Base-by-base conservation (phyloP, 257 asterid genomes). In the Scutellaria baicalensis region DNA sequence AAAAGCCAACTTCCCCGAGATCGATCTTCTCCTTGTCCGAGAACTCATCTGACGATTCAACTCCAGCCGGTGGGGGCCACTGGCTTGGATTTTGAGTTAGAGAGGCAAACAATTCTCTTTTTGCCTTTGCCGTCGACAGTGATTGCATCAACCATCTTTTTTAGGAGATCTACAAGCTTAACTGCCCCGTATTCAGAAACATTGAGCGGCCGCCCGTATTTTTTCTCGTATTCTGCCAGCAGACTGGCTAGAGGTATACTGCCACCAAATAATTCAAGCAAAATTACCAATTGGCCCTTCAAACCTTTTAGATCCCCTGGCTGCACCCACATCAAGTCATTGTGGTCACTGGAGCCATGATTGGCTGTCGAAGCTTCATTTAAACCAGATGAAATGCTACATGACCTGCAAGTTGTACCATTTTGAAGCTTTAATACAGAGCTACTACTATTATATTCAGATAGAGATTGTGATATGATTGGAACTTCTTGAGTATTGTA, bases 241-340 rank as follows among this genome's bases (percentile, higher is more conserved):
- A 92, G 80, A 21, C 90, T 92, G 27, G 70, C 67, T 48, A 95
- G 82, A 49, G 84, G 86, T 78, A 95, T 56, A 75, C 79, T 66
- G 33, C 99, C 99, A 49, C 96, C 93, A 5, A 80, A 80, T 40
- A 84, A 56, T 68, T 85, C 92, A 33, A 95, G 95, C 82, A 95
- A 74, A 55, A 82, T 89, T 40, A 89, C 89, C 66, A 95, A 40
- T 80, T 92, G 99, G 18, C 81, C 86, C 83, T 82, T 88, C 82
- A 95, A 82, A 59, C 95, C 97, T 62, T 81, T 84, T 44, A 91
- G 35, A 79, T 95, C 95, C 65, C 98, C 97, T 16, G 97, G 97
- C 74, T 86, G 96, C 27, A 89, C 96, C 93, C 90, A 89, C 36
- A 50, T 56, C 80, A 81, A 58, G 86, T 87, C 87, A 44, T 74